Percentiles rank a stretch among this genome's conserved stretches.
These are phyloP conservation scores for Chrysanthemum lavandulifolium DNA, from an alignment of 129 eudicot genomes.

Conservation along the genomic window DNA sequence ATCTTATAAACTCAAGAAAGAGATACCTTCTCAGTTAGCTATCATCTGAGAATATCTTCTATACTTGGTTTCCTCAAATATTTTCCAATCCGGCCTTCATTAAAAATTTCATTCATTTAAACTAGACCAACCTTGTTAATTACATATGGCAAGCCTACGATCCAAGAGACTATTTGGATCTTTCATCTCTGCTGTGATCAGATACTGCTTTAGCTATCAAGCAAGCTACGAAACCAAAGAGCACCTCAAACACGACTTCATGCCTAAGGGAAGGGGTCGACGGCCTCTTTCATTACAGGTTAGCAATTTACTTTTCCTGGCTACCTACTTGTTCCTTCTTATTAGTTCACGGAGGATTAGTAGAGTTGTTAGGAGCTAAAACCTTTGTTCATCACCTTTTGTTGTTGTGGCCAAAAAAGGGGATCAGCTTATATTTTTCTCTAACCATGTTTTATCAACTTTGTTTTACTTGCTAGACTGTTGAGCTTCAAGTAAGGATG, in stretches of 20 bases:
- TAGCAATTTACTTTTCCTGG: constrained; percentile 18
- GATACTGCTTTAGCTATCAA: constrained; percentile 50
- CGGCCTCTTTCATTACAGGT: constrained; percentile 92
- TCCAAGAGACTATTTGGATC: constrained; percentile 47
- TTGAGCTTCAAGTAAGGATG: constrained; percentile 97
- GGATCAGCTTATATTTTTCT: constrained; percentile 22
- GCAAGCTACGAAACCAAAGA: constrained; percentile 32
- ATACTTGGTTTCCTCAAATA: constrained; percentile 32
- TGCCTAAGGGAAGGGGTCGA: constrained; percentile 75
- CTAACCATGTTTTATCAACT: constrained; percentile 15
- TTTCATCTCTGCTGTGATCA: constrained; percentile 41
- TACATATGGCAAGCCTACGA: constrained; percentile 42
- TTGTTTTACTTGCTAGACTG: constrained; percentile 53
- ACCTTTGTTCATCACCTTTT: constrained; percentile 16
- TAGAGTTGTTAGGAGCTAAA: constrained; percentile 15
- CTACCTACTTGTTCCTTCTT: neutral
- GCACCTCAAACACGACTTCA: constrained; percentile 40
- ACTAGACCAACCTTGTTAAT: neutral
- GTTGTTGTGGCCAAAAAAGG: constrained; percentile 31
- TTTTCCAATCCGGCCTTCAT: neutral
- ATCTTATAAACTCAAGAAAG: constrained; percentile 33
- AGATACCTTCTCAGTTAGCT: constrained; percentile 20
- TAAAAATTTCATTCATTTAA: constrained; percentile 10
- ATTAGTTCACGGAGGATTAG: neutral
- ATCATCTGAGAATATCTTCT: constrained; percentile 47